Conservation (phyloP, 2,329 filamentous ascomycete genomes). For the Aspergillus fischeri region DNA sequence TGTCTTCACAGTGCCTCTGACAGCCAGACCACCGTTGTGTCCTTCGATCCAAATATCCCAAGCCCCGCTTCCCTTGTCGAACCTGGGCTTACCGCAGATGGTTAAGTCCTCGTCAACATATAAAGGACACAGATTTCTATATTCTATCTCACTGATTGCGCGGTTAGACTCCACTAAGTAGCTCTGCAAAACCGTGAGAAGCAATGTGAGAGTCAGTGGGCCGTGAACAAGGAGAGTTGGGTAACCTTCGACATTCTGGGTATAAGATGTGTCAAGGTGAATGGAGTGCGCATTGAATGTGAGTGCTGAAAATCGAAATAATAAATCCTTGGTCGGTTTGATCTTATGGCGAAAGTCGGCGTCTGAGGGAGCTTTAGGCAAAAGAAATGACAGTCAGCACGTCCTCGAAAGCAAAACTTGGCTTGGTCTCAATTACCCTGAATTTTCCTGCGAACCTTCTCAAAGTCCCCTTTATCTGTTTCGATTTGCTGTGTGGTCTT, state of each 20-base stretch:
- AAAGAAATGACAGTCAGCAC: constrained; percentile 17
- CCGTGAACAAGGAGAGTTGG: constrained; percentile 78
- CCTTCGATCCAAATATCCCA: constrained; percentile 66
- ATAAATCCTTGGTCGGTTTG: constrained; percentile 63
- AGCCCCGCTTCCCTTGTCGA: constrained; percentile 36
- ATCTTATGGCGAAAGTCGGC: constrained; percentile 58
- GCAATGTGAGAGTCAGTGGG: constrained; percentile 71
- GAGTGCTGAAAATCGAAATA: constrained; percentile 88
- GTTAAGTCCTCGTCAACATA: constrained; percentile 68
- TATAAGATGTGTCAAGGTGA: constrained; percentile 73
- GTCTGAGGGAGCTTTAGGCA: constrained; percentile 41
- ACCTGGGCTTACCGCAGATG: constrained; percentile 60
- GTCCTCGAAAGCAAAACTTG: constrained; percentile 7
- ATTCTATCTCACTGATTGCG: constrained; percentile 59
- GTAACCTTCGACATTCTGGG: constrained; percentile 68
- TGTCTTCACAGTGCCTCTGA: constrained; percentile 51
- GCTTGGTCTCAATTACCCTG: constrained; percentile 27
- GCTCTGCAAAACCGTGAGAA: constrained; percentile 64
- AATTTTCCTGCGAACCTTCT: constrained; percentile 23
- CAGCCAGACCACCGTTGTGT: constrained; percentile 57
- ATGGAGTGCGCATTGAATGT: constrained; percentile 91
- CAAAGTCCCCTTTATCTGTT: constrained; percentile 22
- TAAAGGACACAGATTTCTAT: constrained; percentile 76
- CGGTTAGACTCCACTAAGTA: constrained; percentile 42
- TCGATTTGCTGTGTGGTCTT: constrained; percentile 37